A percentile compares a stretch with the other conserved stretches of the same genome.
Conservation (phyloP, 352 stramenopile genomes). For the Globisporangium polare region DNA sequence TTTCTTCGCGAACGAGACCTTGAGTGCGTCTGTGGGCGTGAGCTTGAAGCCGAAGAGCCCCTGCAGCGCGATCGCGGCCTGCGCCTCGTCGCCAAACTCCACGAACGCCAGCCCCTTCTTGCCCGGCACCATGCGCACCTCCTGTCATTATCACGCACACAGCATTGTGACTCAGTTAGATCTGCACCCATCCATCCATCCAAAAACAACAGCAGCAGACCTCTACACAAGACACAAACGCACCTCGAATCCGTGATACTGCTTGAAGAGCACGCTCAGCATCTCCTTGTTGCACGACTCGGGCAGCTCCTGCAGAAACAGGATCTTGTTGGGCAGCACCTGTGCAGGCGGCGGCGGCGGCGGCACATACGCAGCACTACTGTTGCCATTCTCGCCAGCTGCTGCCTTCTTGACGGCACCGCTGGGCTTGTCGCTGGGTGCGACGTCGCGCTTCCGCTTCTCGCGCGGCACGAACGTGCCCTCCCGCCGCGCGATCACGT, state of each 20-base stretch:
- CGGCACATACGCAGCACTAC: constrained; percentile 17
- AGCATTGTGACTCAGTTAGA: not conserved
- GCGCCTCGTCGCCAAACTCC: constrained; percentile 91
- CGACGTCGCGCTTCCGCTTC: constrained; percentile 73
- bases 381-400: constrained; percentile 26
- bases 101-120: constrained; percentile 95
- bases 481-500: constrained; percentile 73
- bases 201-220: not conserved
- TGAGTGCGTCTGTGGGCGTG: constrained; percentile 74
- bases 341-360: constrained; percentile 40
- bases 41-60: constrained; percentile 83
- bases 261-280: constrained; percentile 95
- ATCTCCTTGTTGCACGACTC: constrained; percentile 95
- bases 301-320: constrained; percentile 93
- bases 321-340: constrained; percentile 87
- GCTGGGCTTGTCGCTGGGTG: constrained; percentile 21
- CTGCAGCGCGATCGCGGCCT: constrained; percentile 77
- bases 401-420: constrained; percentile 19
- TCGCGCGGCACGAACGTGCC: constrained; percentile 72
- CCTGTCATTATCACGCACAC: constrained; percentile 28
- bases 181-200: not conserved
- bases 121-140: constrained; percentile 93
- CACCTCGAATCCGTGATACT: constrained; percentile 95
- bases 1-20: constrained; percentile 86
- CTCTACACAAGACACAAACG: constrained; percentile 7